phyloP scores from a whole-genome alignment of 129 eudicot genomes.

The Helianthus tuberosus region DNA sequence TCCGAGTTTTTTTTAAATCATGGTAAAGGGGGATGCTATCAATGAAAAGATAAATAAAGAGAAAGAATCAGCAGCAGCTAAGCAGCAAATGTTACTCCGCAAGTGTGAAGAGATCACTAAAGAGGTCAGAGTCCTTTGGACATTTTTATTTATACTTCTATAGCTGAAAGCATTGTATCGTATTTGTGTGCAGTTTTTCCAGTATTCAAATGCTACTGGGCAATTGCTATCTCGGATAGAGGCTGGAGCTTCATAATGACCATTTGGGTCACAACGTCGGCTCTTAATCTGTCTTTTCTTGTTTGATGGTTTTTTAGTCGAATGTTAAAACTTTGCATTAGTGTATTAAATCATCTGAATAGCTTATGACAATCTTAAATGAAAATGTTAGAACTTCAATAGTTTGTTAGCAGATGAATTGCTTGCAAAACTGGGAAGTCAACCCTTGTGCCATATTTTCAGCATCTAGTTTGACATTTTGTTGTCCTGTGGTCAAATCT shows the following conservation, averaged over 20 bases:
- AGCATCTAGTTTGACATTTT: constrained; percentile 74
- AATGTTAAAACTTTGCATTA: no score
- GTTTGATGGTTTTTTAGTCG: no score
- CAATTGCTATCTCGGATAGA: constrained; percentile 31
- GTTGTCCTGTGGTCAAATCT: constrained; percentile 89
- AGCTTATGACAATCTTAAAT: neutral
- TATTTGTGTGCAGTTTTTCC: constrained; percentile 45
- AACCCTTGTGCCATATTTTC: constrained; percentile 75
- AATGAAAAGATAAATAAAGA: constrained; percentile 42
- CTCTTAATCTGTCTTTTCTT: neutral
- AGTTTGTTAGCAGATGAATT: neutral
- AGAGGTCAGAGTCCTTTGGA: constrained; percentile 44
- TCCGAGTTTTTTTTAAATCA: constrained; percentile 2
- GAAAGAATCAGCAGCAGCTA: constrained; percentile 61
- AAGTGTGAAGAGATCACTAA: constrained; percentile 55
- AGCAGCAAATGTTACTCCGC: constrained; percentile 43
- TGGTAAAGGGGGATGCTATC: constrained; percentile 58
- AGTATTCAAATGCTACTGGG: constrained; percentile 42
- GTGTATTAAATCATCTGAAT: no score
- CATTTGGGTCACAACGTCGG: neutral
- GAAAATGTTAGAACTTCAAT: neutral
- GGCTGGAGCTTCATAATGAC: neutral
- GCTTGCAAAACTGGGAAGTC: constrained; percentile 40
- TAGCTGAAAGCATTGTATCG: neutral
- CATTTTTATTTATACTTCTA: neutral